A percentile compares a stretch with the other conserved stretches of the same genome.
Conservation (phyloP, 2,329 filamentous ascomycete species). For the Clonostachys solani region DNA sequence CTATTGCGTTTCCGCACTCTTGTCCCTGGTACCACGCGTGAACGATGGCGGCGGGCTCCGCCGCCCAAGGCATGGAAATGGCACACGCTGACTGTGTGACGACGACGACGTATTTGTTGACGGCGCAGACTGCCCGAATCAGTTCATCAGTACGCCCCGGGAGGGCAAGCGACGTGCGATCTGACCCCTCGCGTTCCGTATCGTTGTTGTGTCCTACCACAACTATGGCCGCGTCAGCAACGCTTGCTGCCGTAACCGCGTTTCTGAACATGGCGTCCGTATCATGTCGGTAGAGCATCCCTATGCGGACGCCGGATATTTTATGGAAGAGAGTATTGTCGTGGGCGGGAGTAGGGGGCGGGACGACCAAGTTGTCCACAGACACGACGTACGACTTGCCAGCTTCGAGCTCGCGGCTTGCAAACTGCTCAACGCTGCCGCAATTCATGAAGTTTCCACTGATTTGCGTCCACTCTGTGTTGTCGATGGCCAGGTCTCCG, state of each 20-base stretch:
- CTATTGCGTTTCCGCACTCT: conserved; percentile 66
- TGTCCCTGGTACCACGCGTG: conserved; percentile 71
- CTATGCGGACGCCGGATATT: conserved; percentile 9
- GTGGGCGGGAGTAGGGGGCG: conserved; percentile 8
- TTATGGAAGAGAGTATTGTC: conserved; percentile 15
- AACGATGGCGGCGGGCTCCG: conserved; percentile 41
- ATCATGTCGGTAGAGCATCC: neutral
- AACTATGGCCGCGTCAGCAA: conserved; percentile 21
- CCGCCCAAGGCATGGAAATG: conserved; percentile 49
- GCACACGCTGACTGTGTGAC: conserved; percentile 65
- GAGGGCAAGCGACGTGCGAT: neutral
- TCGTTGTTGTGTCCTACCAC: neutral
- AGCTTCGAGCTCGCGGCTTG: conserved; percentile 2
- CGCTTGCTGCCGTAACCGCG: conserved; percentile 38
- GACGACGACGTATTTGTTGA: conserved; percentile 38
- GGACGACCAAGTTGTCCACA: conserved; percentile 10
- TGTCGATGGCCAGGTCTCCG: conserved; percentile 54
- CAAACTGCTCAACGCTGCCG: conserved; percentile 8
- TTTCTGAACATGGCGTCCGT: neutral
- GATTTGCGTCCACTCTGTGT: conserved; percentile 66
- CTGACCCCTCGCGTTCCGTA: neutral
- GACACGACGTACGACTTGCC: conserved; percentile 5
- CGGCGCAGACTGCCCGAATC: neutral
- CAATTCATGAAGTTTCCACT: conserved; percentile 31
- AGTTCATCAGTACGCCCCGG: neutral